A percentile compares a stretch with the other conserved stretches of the same genome.
phyloP scores from a whole-genome alignment of 352 stramenopile genomes.

The Pythium oligandrum region DNA sequence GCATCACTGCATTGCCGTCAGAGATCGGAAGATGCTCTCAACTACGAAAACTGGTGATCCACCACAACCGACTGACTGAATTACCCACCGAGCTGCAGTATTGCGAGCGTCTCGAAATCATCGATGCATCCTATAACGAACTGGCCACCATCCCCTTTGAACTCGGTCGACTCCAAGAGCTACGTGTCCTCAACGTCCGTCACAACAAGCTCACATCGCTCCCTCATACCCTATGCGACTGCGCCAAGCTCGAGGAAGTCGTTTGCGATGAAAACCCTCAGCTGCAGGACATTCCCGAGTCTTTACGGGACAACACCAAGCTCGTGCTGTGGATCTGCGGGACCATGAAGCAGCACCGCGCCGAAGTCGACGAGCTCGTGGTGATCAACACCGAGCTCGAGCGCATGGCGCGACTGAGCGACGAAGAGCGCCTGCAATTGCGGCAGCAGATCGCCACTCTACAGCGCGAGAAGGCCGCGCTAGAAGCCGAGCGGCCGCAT shows the following conservation, averaged over 20 bases:
- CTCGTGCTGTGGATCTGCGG: constrained; percentile 79
- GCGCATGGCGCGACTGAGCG: constrained; percentile 57
- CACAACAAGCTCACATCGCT: constrained; percentile 71
- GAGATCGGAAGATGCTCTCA: constrained; percentile 58
- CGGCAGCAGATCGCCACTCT: constrained; percentile 61
- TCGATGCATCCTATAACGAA: constrained; percentile 66
- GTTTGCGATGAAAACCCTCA: constrained; percentile 54
- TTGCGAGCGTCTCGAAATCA: constrained; percentile 62
- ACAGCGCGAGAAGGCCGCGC: constrained; percentile 47
- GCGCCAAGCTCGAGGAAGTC: constrained; percentile 41
- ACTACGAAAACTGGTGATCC: constrained; percentile 59
- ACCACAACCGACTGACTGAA: constrained; percentile 63
- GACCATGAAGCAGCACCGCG: constrained; percentile 63
- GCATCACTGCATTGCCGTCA: constrained; percentile 40
- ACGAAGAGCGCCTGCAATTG: constrained; percentile 69
- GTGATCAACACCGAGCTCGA: constrained; percentile 73
- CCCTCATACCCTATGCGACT: constrained; percentile 72
- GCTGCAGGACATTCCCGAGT: constrained; percentile 59
- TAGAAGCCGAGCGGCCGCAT: constrained; percentile 55
- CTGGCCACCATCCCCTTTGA: constrained; percentile 42
- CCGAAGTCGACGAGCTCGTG: constrained; percentile 62
- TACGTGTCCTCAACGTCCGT: constrained; percentile 59
- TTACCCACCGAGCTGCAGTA: constrained; percentile 59
- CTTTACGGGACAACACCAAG: constrained; percentile 57
- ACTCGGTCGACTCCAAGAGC: constrained; percentile 44